A percentile compares a stretch with the other conserved stretches of the same genome.
phyloP scores from a whole-genome alignment of 257 asterid genomes.

The Solanum sejunctum region DNA sequence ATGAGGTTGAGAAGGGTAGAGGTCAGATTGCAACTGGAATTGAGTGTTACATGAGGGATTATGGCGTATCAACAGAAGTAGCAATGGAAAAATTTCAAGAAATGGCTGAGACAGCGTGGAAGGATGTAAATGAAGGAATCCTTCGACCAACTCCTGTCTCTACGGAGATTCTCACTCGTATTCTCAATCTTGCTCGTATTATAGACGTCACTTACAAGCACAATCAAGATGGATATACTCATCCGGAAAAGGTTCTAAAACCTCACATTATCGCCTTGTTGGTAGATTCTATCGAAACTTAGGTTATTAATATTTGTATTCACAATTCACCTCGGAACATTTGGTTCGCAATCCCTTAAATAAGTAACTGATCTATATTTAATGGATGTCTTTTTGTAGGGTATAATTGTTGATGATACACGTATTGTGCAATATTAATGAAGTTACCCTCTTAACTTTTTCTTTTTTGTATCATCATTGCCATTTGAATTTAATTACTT shows the following conservation, averaged over 20 bases:
- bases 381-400: not conserved
- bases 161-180: slow-evolving; percentile 1
- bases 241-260: slow-evolving; percentile 12
- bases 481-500: not conserved
- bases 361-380: not conserved
- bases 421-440: not conserved
- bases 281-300: slow-evolving; percentile 1
- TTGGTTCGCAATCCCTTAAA: not conserved
- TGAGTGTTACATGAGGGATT: slow-evolving; percentile 36
- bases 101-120: slow-evolving; percentile 35
- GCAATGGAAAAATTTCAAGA: slow-evolving; percentile 20
- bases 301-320: no score
- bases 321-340: no score
- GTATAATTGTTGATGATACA: not conserved
- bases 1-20: slow-evolving; percentile 27
- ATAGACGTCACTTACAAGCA: slow-evolving; percentile 25
- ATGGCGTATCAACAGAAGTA: slow-evolving; percentile 17
- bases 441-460: not conserved
- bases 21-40: slow-evolving; percentile 39
- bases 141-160: slow-evolving; percentile 4
- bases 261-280: slow-evolving; percentile 11
- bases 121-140: slow-evolving; percentile 33
- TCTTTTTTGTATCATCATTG: not conserved
- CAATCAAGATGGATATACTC: slow-evolving; percentile 31
- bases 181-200: slow-evolving; percentile 21